Conservation (phyloP, 148 eudicot species). For the Rhododendron williamsianum region DNA sequence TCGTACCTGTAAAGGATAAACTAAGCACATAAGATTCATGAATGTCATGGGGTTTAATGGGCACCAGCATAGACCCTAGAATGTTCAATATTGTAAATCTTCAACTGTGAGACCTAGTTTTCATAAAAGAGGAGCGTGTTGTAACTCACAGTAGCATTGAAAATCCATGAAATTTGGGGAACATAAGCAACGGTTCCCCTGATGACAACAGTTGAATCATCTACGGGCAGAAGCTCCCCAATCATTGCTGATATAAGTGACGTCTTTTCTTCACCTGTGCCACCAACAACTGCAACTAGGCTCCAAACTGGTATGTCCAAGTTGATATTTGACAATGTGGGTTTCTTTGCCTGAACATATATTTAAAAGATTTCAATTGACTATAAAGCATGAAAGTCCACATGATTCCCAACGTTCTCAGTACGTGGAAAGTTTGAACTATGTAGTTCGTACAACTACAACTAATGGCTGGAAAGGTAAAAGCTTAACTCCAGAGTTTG, state of each 20-base stretch:
- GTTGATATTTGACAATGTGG: slow-evolving; percentile 46
- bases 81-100: neutral
- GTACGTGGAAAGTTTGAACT: neutral
- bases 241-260: slow-evolving; percentile 57
- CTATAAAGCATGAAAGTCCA: neutral
- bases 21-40: neutral
- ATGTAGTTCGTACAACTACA: neutral
- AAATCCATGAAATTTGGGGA: slow-evolving; percentile 64
- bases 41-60: neutral
- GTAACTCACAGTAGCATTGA: slow-evolving; percentile 55
- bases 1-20: slow-evolving; percentile 32
- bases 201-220: slow-evolving; percentile 32
- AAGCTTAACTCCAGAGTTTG: slow-evolving; percentile 3
- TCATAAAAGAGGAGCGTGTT: neutral
- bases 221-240: slow-evolving; percentile 51
- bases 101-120: neutral
- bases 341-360: slow-evolving; percentile 34
- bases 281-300: slow-evolving; percentile 55
- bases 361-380: neutral
- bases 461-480: neutral
- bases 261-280: slow-evolving; percentile 67
- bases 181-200: slow-evolving; percentile 61
- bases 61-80: neutral
- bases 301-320: slow-evolving; percentile 51
- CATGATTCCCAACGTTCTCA: neutral